Evolutionary conservation across 2,329 filamentous ascomycete species (phyloP), one percentile per base, ranked within the genome.

Genomic region (Trichoderma endophyticum): DNA sequence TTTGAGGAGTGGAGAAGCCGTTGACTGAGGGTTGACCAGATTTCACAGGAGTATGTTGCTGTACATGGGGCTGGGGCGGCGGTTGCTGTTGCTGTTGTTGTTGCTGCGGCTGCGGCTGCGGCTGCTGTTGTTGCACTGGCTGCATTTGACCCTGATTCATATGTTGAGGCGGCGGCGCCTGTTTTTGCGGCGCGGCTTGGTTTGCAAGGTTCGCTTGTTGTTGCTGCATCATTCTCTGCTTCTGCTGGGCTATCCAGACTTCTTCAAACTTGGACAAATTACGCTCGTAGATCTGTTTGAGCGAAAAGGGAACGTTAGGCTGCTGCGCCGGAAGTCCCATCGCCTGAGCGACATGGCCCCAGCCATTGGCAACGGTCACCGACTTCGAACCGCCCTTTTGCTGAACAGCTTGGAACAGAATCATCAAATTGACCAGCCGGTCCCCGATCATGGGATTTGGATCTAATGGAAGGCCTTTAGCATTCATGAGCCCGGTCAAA

Each of bases 181-280:
- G 80, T 75, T 80, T 80, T 70, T 80, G 78, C 3, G 79, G 79
- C 6, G 79, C 78, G 24, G 71, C 75, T 32, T 77, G 78, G 28
- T 73, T 72, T 26, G 74, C 73, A 64, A 78, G 75, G n/a, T 75
- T 76, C 28, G 70, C 59, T 57, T 77, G 77, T 6, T 77, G 76
- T 73, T 89, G 86, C 67, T 86, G 83, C 78, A 87, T 85, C 76
- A 86, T 85, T 57, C 85, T 83, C 30, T 84, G 84, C 74, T 84
- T 85, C 73, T 89, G 88, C 75, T 88, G 87, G 39, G 85, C 83
- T 43, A 87, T 78, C 84, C 88, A 92, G 2, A 87, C 88, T 72
- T 91, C 88, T 79, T 98, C 95, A 75, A 97, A 98, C 36, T 90
- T 88, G 30, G 88, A 83, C 6, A 98, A 83, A 75, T 95, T 94